Conservation (phyloP, 352 stramenopile species). For the Phytopythium helicoides region DNA sequence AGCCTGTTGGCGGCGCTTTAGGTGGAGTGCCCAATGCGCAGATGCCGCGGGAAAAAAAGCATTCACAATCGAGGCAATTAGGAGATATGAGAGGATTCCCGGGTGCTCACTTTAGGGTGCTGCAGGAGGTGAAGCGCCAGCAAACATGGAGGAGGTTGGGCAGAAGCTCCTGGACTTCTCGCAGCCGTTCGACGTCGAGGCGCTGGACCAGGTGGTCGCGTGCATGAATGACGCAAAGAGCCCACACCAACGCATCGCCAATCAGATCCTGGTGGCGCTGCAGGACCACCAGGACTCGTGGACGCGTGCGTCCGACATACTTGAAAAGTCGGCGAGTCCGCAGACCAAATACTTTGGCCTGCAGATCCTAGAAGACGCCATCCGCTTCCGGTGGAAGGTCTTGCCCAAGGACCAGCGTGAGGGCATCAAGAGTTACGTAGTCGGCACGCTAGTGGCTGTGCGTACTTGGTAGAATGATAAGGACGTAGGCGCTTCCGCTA, state of each 20-base stretch:
- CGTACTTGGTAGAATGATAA: no score
- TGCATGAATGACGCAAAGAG: slow-evolving; percentile 96
- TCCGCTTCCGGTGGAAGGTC: slow-evolving; percentile 97
- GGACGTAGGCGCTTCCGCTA: no score
- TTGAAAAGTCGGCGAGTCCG: slow-evolving; percentile 92
- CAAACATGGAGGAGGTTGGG: slow-evolving; percentile 88
- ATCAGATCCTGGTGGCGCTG: slow-evolving; percentile 93
- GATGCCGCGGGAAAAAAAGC: no score
- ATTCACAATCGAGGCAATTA: no score
- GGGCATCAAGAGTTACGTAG: slow-evolving; percentile 98
- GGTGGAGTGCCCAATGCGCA: no score
- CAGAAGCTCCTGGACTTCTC: slow-evolving; percentile 93
- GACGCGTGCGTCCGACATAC: slow-evolving; percentile 94
- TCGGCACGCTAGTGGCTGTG: slow-evolving; percentile 95
- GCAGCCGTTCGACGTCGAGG: slow-evolving; percentile 93
- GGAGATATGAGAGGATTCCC: no score
- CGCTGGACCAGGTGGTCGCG: slow-evolving; percentile 96
- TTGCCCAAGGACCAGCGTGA: slow-evolving; percentile 95
- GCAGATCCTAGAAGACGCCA: slow-evolving; percentile 96
- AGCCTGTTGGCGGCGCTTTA: no score
- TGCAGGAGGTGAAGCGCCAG: no score
- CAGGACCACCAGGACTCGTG: slow-evolving; percentile 93
- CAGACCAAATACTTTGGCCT: slow-evolving; percentile 94
- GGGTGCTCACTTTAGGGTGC: no score
- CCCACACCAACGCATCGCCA: slow-evolving; percentile 90